Evolutionary conservation across 2,329 filamentous ascomycete genomes (phyloP).

Genomic region (Neofusicoccum sp.): DNA sequence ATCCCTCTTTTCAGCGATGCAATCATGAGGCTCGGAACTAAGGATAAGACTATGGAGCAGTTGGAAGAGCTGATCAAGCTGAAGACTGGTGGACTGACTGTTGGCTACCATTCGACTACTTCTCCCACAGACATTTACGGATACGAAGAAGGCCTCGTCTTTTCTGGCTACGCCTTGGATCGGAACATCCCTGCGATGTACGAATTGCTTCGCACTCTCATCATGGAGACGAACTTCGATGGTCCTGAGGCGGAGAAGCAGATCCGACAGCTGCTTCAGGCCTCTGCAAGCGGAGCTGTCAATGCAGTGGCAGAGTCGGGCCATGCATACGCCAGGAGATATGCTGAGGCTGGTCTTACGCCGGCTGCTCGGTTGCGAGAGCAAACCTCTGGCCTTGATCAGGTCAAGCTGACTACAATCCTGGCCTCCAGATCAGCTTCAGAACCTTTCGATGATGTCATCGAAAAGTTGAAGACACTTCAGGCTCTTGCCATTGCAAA

Average conservation of each 20-base stretch:
- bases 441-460: constrained; percentile 70
- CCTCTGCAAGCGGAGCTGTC: constrained; percentile 82
- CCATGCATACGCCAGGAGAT: constrained; percentile 80
- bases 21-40: constrained; percentile 90
- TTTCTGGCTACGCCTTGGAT: constrained; percentile 85
- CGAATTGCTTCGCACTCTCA: constrained; percentile 73
- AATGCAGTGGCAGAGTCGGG: constrained; percentile 90
- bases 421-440: constrained; percentile 70
- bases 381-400: constrained; percentile 85
- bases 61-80: constrained; percentile 94
- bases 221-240: constrained; percentile 87
- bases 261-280: constrained; percentile 82
- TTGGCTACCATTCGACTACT: constrained; percentile 79
- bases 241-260: constrained; percentile 76
- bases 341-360: constrained; percentile 77
- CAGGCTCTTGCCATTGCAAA: constrained; percentile 74
- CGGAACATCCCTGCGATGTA: constrained; percentile 90
- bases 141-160: constrained; percentile 76
- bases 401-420: constrained; percentile 78
- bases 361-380: constrained; percentile 70
- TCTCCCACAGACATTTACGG: constrained; percentile 69
- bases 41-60: constrained; percentile 85
- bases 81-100: constrained; percentile 86
- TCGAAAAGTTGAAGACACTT: constrained; percentile 80
- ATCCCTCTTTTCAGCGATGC: constrained; percentile 89